phyloP scores from a whole-genome alignment of 2,329 filamentous ascomycete species.

The Venturia aucupariae region DNA sequence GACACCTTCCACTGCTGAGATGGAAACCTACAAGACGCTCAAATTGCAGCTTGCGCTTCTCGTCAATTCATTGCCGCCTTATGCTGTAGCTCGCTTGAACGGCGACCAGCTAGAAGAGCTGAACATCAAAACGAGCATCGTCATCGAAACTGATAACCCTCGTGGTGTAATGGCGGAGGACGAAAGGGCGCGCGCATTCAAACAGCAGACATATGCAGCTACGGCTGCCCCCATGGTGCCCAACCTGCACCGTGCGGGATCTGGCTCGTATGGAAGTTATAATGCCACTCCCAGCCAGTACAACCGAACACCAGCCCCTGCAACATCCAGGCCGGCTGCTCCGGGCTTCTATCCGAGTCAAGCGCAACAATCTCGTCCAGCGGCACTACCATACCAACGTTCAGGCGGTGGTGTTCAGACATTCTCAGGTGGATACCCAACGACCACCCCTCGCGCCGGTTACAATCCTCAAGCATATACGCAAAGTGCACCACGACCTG shows the following conservation, averaged over 20 bases:
- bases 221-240: slow-evolving; percentile 21
- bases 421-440: slow-evolving; percentile 8
- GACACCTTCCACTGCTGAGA: slow-evolving; percentile 53
- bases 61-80: slow-evolving; percentile 68
- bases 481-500: background rate
- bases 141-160: slow-evolving; percentile 64
- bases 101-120: slow-evolving; percentile 78
- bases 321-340: background rate
- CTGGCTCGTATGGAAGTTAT: slow-evolving; percentile 3
- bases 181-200: slow-evolving; percentile 42
- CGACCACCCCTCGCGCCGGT: background rate
- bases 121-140: slow-evolving; percentile 69
- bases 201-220: slow-evolving; percentile 27
- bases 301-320: background rate
- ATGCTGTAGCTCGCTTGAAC: slow-evolving; percentile 76
- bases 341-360: slow-evolving; percentile 7
- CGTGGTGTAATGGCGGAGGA: slow-evolving; percentile 79
- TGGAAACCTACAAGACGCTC: slow-evolving; percentile 58
- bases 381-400: slow-evolving; percentile 9
- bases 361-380: slow-evolving; percentile 3
- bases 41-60: slow-evolving; percentile 67
- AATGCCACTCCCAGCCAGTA: slow-evolving; percentile 12
- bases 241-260: slow-evolving; percentile 1
- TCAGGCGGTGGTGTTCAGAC: slow-evolving; percentile 10
- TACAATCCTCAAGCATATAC: background rate